Conservation (phyloP, 2,329 filamentous ascomycete genomes). For the Trematosphaeria pertusa region DNA sequence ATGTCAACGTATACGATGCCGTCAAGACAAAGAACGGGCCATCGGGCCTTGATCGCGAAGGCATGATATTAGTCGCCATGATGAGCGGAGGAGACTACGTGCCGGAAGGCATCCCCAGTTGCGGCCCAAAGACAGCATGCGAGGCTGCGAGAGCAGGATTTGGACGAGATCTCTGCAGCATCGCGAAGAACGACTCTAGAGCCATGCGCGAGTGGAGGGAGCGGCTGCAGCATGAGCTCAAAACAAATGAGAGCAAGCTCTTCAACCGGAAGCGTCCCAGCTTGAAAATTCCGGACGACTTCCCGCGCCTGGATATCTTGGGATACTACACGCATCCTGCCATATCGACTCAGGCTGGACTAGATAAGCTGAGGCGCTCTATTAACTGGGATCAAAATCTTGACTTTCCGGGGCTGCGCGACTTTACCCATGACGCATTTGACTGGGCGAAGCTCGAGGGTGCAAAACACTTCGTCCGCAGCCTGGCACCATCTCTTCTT, state of each 20-base stretch:
- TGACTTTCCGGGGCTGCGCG: constrained; percentile 71
- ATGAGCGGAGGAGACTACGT: constrained; percentile 97
- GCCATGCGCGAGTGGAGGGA: constrained; percentile 75
- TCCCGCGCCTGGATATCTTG: constrained; percentile 80
- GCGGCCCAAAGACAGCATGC: constrained; percentile 85
- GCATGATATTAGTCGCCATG: constrained; percentile 91
- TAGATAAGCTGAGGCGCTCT: constrained; percentile 61
- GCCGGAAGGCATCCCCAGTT: constrained; percentile 84
- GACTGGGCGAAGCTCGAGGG: constrained; percentile 83
- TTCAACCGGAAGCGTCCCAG: constrained; percentile 80
- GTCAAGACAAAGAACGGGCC: constrained; percentile 60
- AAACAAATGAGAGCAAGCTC: constrained; percentile 80
- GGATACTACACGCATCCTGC: constrained; percentile 88
- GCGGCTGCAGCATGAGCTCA: constrained; percentile 74
- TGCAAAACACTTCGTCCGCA: constrained; percentile 83
- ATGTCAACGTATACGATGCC: constrained; percentile 82
- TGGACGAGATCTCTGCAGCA: constrained; percentile 73
- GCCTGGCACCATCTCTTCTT: constrained; percentile 78
- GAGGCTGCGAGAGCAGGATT: constrained; percentile 91
- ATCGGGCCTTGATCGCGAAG: constrained; percentile 76
- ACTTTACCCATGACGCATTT: constrained; percentile 80
- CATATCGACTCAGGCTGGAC: constrained; percentile 68
- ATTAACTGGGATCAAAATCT: constrained; percentile 69
- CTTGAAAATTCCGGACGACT: constrained; percentile 77
- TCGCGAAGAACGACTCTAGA: constrained; percentile 65